phyloP scores from a whole-genome alignment of 306 rosid genomes.

The Medicago truncatula region DNA sequence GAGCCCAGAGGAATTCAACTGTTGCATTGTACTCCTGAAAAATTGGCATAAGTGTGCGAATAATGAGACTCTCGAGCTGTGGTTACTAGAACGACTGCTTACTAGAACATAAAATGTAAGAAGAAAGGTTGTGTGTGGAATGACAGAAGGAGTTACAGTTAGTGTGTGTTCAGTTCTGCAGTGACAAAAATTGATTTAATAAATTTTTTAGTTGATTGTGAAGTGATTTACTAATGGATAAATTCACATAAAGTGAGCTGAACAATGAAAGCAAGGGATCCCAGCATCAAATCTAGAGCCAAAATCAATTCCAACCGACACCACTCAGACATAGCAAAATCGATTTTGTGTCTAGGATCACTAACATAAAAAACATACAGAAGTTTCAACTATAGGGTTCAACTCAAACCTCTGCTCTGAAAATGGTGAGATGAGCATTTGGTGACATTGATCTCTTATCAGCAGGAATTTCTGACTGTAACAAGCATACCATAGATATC shows the following conservation, averaged over 20 bases:
- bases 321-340: background rate
- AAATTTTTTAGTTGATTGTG: background rate
- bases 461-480: conserved; percentile 86
- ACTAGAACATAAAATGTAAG: conserved; percentile 8
- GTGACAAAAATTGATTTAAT: background rate
- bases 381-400: background rate
- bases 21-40: conserved; percentile 95
- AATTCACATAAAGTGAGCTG: background rate
- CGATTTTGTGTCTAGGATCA: background rate
- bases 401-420: conserved; percentile 79
- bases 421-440: conserved; percentile 90
- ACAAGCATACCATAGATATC: conserved; percentile 94
- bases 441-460: conserved; percentile 91
- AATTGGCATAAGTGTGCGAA: conserved; percentile 25
- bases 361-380: background rate
- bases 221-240: background rate
- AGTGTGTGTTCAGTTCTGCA: too few species aligned
- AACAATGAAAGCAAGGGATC: background rate
- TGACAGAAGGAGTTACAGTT: background rate
- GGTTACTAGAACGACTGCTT: background rate
- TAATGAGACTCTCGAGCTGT: conserved; percentile 11
- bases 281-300: background rate
- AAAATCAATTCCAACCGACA: background rate
- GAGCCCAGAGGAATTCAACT: conserved; percentile 97
- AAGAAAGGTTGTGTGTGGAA: background rate